Base-by-base conservation (phyloP, 1,284 basidiomycete species). In the Cystobasidium sp. region DNA sequence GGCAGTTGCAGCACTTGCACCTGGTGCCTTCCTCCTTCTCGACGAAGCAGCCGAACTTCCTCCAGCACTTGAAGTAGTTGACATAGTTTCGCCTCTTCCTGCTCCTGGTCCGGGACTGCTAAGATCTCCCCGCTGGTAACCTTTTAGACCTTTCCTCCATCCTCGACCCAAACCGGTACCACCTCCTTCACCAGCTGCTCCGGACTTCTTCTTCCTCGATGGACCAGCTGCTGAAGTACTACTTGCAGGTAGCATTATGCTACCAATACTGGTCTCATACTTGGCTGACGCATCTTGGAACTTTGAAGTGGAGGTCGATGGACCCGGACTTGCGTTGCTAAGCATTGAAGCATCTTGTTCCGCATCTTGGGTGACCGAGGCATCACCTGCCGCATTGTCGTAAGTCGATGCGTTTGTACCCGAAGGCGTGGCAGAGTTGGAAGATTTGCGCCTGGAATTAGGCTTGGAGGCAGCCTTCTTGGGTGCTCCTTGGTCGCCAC, bases 91-190 rank as follows among this genome's bases (percentile, higher is more conserved):
- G 8, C 52, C 69, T 52, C 53, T 39, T 6, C 59, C 52, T 24
- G 69, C 47, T 43, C 61, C 61, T 24, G 61, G 68, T 10, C 56
- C 58, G 3, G 43, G 52, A 71, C 44, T 59, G 43, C 20, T 58
- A 3, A 24, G 52, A 59, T 62, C 69, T 41, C 49, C 31, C 51
- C 61, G 9, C 51, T 49, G 41, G 47, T 64, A 61, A 18, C 70
- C 69, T 46, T 73, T 73, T 9, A 73, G 12, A 6, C 70, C 70
- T 59, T 73, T 65, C 3, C 70, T 41, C 70, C 70, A 73, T 41
- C 62, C 70, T 41, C 70, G 49, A 39, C 70, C 70, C 0, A 59
- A 22, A 24, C 70, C 70, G n/a, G 70, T 52, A 9, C 24, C 61
- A 20, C 44, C 70, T 63, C 20, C 61, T 43, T 31, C 59, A 12